Percentiles rank a stretch among this genome's conserved stretches.
Conservation (phyloP, 2,329 filamentous ascomycete species). For the Phoma sp. region DNA sequence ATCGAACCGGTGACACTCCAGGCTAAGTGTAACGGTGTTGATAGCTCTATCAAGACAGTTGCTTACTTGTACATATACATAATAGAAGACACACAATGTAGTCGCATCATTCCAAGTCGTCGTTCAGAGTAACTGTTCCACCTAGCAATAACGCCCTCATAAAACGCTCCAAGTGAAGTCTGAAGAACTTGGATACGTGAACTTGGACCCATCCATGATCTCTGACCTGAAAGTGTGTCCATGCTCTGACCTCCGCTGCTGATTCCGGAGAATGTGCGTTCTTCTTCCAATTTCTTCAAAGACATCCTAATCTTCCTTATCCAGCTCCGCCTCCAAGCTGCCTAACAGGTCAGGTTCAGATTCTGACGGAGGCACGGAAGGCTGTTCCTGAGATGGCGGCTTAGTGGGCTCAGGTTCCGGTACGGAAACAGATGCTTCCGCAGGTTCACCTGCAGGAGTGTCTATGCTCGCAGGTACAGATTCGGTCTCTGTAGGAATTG, state of each 20-base stretch:
- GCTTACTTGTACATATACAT: background rate
- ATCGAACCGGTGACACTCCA: background rate
- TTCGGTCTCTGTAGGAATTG: slow-evolving; percentile 4
- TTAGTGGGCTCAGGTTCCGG: slow-evolving; percentile 13
- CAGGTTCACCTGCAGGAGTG: background rate
- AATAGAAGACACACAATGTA: background rate
- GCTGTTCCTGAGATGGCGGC: slow-evolving; percentile 16
- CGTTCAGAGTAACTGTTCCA: background rate
- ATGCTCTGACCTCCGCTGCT: background rate
- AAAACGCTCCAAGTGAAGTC: no score
- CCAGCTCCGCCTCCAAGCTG: slow-evolving; percentile 56
- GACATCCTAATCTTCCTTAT: slow-evolving; percentile 29
- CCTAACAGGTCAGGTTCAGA: slow-evolving; percentile 56
- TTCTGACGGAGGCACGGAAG: slow-evolving; percentile 37
- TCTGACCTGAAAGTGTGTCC: background rate
- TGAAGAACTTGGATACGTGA: no score
- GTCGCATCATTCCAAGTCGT: background rate
- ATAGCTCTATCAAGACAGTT: background rate
- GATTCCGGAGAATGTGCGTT: background rate
- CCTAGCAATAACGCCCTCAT: background rate
- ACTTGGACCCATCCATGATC: no score
- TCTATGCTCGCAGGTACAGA: slow-evolving; percentile 8
- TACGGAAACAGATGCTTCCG: slow-evolving; percentile 7
- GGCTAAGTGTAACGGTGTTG: background rate
- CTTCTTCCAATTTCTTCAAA: background rate